Percentiles rank a stretch among this genome's conserved stretches.
Conservation (phyloP, 805 yeast species). For the Wickerhamiella bombiphila region DNA sequence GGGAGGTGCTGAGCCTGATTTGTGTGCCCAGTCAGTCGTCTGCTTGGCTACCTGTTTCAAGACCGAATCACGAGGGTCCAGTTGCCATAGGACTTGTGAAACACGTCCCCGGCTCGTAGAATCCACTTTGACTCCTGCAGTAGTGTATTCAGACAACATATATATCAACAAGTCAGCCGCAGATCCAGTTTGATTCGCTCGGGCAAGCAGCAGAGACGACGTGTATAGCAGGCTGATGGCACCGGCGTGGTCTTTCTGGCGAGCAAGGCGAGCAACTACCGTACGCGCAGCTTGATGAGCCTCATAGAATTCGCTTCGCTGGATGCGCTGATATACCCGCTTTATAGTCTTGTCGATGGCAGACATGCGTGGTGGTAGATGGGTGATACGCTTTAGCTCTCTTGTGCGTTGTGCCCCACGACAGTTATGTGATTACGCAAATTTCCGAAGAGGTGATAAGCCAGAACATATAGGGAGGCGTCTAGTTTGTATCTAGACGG, state of each 20-base stretch:
- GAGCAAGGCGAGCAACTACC: slow-evolving; percentile 69
- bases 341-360: slow-evolving; percentile 17
- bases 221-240: slow-evolving; percentile 63
- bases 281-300: slow-evolving; percentile 93
- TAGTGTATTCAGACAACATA: slow-evolving; percentile 53
- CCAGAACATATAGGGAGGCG: too few relatives aligned
- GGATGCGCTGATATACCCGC: slow-evolving; percentile 31
- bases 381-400: too few relatives aligned
- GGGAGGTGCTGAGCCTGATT: slow-evolving; percentile 32
- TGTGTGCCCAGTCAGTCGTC: slow-evolving; percentile 46
- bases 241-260: slow-evolving; percentile 47
- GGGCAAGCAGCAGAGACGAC: slow-evolving; percentile 53
- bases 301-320: slow-evolving; percentile 69
- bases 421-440: too few relatives aligned
- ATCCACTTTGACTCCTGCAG: slow-evolving; percentile 31
- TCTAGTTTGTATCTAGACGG: too few relatives aligned
- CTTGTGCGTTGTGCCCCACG: too few relatives aligned
- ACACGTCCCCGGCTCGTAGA: slow-evolving; percentile 34
- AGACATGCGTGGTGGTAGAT: too few relatives aligned
- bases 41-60: slow-evolving; percentile 54
- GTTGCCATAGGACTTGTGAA: slow-evolving; percentile 28
- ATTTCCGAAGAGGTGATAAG: too few relatives aligned
- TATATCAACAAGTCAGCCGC: slow-evolving; percentile 65
- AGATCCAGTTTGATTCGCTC: slow-evolving; percentile 61
- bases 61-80: slow-evolving; percentile 43